Conservation (phyloP, 106 monocot genomes). For the Phalaenopsis equestris region DNA sequence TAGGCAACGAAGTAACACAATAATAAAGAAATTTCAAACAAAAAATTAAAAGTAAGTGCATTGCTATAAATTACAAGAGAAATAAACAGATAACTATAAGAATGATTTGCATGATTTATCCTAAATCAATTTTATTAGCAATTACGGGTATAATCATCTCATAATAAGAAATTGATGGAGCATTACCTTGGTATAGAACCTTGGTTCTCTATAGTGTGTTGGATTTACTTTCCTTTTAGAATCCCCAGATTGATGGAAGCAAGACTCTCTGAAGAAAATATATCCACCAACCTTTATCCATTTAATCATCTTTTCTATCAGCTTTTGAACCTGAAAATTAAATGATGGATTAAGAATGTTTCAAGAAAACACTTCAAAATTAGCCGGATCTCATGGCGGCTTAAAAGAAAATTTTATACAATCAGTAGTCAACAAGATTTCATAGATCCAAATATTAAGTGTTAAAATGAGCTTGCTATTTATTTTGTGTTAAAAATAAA, state of each 20-base stretch:
- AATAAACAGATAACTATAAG: background rate
- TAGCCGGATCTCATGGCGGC: too few relatives aligned
- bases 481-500: too few relatives aligned
- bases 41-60: background rate
- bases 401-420: too few relatives aligned
- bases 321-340: slow-evolving; percentile 50
- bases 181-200: slow-evolving; percentile 91
- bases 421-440: too few relatives aligned
- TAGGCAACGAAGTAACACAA: background rate
- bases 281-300: slow-evolving; percentile 91
- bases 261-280: slow-evolving; percentile 98
- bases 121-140: background rate
- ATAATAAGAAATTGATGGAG: background rate
- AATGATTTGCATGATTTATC: background rate
- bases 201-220: slow-evolving; percentile 93
- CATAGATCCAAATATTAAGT: too few relatives aligned
- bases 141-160: background rate
- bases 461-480: too few relatives aligned
- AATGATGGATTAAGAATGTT: background rate
- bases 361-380: background rate
- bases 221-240: slow-evolving; percentile 90
- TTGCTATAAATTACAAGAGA: background rate
- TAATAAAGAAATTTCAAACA: background rate
- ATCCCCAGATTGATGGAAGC: slow-evolving; percentile 99
- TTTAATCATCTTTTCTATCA: slow-evolving; percentile 75